phyloP scores from a whole-genome alignment of 345 rosid species.

The Ceriops decandra region DNA sequence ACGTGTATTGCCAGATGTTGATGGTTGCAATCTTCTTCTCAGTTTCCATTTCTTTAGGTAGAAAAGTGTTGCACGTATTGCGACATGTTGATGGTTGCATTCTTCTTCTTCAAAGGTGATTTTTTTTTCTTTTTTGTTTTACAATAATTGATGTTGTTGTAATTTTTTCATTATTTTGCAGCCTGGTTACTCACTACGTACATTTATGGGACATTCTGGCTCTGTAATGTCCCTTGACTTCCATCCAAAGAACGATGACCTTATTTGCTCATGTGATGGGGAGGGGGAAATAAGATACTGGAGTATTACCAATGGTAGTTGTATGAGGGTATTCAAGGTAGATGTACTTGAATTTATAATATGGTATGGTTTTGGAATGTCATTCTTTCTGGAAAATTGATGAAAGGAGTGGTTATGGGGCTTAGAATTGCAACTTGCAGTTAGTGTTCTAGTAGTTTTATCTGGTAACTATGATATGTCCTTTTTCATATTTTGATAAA shows the following conservation, averaged over 20 bases:
- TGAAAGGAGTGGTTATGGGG: neutral
- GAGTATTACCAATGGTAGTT: constrained; percentile 83
- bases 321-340: constrained; percentile 80
- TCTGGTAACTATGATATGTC: too few species aligned
- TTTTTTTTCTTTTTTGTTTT: neutral
- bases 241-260: constrained; percentile 87
- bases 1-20: too few species aligned
- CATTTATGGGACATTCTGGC: constrained; percentile 70
- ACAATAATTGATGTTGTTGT: neutral
- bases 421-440: neutral
- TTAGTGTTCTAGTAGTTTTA: too few species aligned
- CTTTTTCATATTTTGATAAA: too few species aligned
- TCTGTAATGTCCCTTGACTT: constrained; percentile 81
- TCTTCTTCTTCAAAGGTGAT: neutral
- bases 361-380: neutral
- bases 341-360: neutral
- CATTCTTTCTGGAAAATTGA: neutral
- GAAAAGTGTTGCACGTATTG: too few species aligned
- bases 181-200: constrained; percentile 83
- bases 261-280: constrained; percentile 88
- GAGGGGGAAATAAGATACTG: constrained; percentile 92
- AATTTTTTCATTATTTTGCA: constrained; percentile 37
- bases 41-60: too few species aligned
- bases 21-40: too few species aligned
- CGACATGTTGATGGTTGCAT: too few species aligned